A percentile compares a stretch with the other conserved stretches of the same genome.
Conservation (phyloP, 2,329 filamentous ascomycete species). For the Scorias spongiosa region DNA sequence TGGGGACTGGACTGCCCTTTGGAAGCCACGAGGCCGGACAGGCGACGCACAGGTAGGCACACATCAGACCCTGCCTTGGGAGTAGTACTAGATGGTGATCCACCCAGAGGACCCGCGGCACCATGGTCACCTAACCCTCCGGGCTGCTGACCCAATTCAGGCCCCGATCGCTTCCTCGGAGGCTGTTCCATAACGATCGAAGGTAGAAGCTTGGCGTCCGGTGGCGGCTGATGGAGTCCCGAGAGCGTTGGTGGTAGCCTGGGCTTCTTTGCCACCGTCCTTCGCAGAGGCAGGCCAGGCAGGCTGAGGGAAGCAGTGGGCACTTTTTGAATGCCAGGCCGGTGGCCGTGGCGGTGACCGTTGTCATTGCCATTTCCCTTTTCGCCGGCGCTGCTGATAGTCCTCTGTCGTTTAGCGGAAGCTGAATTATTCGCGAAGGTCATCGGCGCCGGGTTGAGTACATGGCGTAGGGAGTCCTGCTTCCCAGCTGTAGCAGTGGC, state of each 20-base stretch:
- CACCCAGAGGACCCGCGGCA: not conserved
- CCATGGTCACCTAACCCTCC: not conserved
- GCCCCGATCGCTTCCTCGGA: not conserved
- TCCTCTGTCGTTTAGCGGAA: slow-evolving; percentile 12
- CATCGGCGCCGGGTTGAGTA: not conserved
- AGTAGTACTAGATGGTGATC: not conserved
- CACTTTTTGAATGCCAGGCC: slow-evolving; percentile 5
- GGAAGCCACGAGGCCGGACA: not conserved
- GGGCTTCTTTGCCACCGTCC: slow-evolving; percentile 17
- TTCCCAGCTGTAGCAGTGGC: not conserved
- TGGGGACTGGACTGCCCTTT: not conserved
- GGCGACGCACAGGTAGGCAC: not conserved
- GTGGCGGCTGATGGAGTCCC: slow-evolving; percentile 48
- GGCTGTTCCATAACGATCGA: slow-evolving; percentile 35
- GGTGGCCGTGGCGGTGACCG: slow-evolving; percentile 7
- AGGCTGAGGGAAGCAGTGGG: slow-evolving; percentile 10
- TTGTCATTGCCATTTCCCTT: slow-evolving; percentile 9
- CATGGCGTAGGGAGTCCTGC: not conserved
- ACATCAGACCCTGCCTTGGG: not conserved
- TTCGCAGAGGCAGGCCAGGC: slow-evolving; percentile 23
- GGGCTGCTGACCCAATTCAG: not conserved
- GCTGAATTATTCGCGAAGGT: not conserved
- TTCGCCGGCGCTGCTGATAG: slow-evolving; percentile 20
- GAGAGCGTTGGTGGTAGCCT: slow-evolving; percentile 37
- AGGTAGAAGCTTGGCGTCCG: slow-evolving; percentile 44